Base-by-base conservation (phyloP, 192 early-diverging fungal species). In the Pilaira anomala region DNA sequence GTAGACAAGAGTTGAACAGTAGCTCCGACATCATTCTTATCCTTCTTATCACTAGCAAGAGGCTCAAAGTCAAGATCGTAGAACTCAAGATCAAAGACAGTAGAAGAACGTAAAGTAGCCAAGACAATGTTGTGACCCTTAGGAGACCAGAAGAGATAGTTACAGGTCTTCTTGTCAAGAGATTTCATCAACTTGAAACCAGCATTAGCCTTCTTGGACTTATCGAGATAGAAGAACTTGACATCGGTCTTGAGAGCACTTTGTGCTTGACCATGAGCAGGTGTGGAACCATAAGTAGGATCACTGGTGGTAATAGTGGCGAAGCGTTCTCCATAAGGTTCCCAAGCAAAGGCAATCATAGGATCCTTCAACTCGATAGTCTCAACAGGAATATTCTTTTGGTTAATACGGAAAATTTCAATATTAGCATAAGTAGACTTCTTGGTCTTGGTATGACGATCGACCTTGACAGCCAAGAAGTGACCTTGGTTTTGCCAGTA, bases 351-450 rank as follows among this genome's bases (percentile, higher is more conserved):
- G n/a, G 85, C 85, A 60, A 87, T 79, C 49, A 97, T 85, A 11
- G 71, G 69, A 41, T 84, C 93, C 78, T 92, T 90, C 48, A 98
- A 74, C 77, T 99, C 97, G 39, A 97, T 76, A 12, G 94, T 91
- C 65, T 99, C 97, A 22, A 98, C 93, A n/a, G 97, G 97, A 65
- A 98, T 86, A 54, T 91, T 92, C 73, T 89, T 89, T 77, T 99
- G 94, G 63, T 82, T 77, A 5, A 93, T 72, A 53, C 91, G 85
- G 89, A 99, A 97, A 60, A 99, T 87, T 81, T 99, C 97, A 51
- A 99, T 76, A 74, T 94, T 95, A 68, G 92, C 88, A 68, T 81
- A 88, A 30, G 83, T 89, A 7, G 80, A 76, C 81, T 93, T 97
- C 77, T 97, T 97, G 59, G 93, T 92, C 79, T 95, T 94, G 50